These are phyloP conservation scores for Physcomitrium patens DNA, from an alignment of 225 moss, liverwort and hornwort species.

Conservation along the genomic window DNA sequence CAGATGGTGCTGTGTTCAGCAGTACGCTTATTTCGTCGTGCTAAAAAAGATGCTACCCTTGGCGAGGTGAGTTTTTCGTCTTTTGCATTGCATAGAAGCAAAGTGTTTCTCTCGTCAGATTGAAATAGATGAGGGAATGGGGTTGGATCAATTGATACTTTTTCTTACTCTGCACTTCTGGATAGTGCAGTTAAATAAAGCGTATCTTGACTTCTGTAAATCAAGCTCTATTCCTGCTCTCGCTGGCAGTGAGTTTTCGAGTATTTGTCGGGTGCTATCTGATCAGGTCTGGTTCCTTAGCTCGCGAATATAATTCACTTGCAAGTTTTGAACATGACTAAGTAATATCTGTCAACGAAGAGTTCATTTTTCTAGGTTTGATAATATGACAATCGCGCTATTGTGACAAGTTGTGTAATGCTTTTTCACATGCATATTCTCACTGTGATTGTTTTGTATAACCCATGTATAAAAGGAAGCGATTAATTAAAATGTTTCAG, in stretches of 20 bases:
- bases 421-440: neutral
- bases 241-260: constrained; percentile 84
- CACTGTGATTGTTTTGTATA: neutral
- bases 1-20: constrained; percentile 97
- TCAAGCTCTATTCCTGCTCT: constrained; percentile 75
- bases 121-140: neutral
- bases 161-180: constrained; percentile 36
- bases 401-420: constrained; percentile 1
- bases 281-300: constrained; percentile 73
- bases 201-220: constrained; percentile 91
- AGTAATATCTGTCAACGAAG: neutral
- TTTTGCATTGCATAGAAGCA: constrained; percentile 14
- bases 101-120: constrained; percentile 3
- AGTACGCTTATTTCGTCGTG: constrained; percentile 80
- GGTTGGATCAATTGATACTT: constrained; percentile 16
- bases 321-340: constrained; percentile 9
- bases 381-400: neutral
- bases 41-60: constrained; percentile 81
- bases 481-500: neutral
- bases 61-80: constrained; percentile 64
- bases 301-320: neutral
- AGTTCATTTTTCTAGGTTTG: neutral
- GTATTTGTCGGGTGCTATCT: constrained; percentile 92
- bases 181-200: constrained; percentile 69
- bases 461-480: neutral